Evolutionary conservation across 345 rosid genomes (phyloP).

Genomic region (Eucalyptus sp.): DNA sequence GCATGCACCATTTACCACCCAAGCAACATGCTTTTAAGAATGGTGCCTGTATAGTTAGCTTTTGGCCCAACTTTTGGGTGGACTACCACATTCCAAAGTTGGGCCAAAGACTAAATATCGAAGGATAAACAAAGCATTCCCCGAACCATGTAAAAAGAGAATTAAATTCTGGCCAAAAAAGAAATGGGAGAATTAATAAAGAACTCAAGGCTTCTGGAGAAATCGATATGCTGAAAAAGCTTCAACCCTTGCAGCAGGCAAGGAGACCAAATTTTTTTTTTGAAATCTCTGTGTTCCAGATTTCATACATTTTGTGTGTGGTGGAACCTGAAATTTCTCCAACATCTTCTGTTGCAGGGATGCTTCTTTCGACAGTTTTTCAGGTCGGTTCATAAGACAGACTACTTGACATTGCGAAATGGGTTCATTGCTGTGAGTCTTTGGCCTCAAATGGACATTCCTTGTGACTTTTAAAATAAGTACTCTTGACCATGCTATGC

Average conservation of each 20-base stretch:
- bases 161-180: neutral
- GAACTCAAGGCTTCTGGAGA: neutral
- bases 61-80: neutral
- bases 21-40: neutral
- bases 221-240: neutral
- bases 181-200: neutral
- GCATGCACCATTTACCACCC: neutral
- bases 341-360: slow-evolving; percentile 42
- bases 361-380: slow-evolving; percentile 86
- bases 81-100: neutral
- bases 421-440: slow-evolving; percentile 83
- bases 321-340: neutral
- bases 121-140: neutral
- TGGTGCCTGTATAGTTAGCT: neutral
- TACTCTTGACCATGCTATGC: neutral
- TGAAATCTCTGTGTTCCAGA: neutral
- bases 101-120: neutral
- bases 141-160: neutral
- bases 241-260: neutral
- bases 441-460: neutral
- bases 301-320: neutral
- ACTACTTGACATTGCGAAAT: slow-evolving; percentile 83
- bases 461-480: neutral
- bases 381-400: slow-evolving; percentile 73
- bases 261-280: neutral